These are phyloP conservation scores for Coniochaeta sp. DNA, from an alignment of 2,329 filamentous ascomycete species.

Conservation along the genomic window DNA sequence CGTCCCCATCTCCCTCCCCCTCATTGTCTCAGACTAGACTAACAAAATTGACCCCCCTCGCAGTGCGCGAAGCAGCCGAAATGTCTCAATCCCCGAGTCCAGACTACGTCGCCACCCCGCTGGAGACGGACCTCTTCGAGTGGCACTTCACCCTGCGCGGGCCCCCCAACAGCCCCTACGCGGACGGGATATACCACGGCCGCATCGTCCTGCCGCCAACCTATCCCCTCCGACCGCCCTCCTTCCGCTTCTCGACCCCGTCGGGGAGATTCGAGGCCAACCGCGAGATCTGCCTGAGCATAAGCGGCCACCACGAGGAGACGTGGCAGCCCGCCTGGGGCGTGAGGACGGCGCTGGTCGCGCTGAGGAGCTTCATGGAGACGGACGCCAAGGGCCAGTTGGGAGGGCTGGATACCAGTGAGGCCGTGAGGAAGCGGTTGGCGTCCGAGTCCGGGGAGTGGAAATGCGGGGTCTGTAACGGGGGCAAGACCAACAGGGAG, in stretches of 20 bases:
- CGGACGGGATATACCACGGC: constrained; percentile 83
- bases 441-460: constrained; percentile 60
- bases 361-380: constrained; percentile 86
- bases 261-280: constrained; percentile 93
- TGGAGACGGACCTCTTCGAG: constrained; percentile 88
- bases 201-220: constrained; percentile 84
- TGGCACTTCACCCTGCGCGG: constrained; percentile 99
- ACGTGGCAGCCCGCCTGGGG: constrained; percentile 99
- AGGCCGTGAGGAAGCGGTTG: constrained; percentile 58
- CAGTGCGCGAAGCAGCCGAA: constrained; percentile 86
- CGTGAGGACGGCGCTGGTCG: constrained; percentile 76
- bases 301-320: constrained; percentile 93
- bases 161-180: constrained; percentile 73
- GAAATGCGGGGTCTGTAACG: constrained; percentile 60
- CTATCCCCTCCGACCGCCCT: constrained; percentile 86
- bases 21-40: constrained; percentile 1
- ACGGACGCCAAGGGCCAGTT: constrained; percentile 81
- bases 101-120: constrained; percentile 78
- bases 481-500: constrained; percentile 62
- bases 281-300: constrained; percentile 91
- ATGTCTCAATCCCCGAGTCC: constrained; percentile 71
- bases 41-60: constrained; percentile 12
- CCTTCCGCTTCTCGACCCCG: constrained; percentile 92
- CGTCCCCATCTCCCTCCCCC: constrained; percentile 18
- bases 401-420: constrained; percentile 74